These are phyloP conservation scores for Apiospora koreana DNA, from an alignment of 2,329 filamentous ascomycete genomes.

Conservation along the genomic window DNA sequence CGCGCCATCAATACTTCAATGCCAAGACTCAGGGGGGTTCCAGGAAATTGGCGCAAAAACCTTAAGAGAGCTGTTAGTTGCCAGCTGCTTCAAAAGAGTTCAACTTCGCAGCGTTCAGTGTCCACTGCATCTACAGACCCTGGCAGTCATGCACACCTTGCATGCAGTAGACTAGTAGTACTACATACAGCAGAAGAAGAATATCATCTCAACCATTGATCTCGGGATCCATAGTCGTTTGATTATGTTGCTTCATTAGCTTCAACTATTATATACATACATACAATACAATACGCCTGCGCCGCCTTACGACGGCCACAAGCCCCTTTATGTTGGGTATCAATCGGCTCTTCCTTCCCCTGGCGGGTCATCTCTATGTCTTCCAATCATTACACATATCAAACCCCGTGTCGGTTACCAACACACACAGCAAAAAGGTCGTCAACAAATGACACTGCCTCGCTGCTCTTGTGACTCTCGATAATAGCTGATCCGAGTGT, in stretches of 20 bases:
- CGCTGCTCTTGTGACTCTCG: conserved; percentile 36
- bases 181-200: too few species aligned
- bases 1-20: neutral
- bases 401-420: conserved; percentile 19
- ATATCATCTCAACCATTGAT: neutral
- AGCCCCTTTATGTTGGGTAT: neutral
- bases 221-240: neutral
- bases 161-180: neutral
- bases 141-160: neutral
- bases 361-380: neutral
- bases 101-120: neutral
- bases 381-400: neutral
- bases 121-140: neutral
- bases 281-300: neutral
- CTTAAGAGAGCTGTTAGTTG: neutral
- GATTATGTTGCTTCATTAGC: neutral
- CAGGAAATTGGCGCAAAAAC: neutral
- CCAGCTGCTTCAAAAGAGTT: neutral
- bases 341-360: neutral
- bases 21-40: neutral
- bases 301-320: neutral
- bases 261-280: neutral
- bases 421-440: conserved; percentile 31
- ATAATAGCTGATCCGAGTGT: conserved; percentile 31
- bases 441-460: conserved; percentile 32